Percentiles rank a stretch among this genome's conserved stretches.
Evolutionary conservation across 108 stramenopile genomes (phyloP).

Genomic region (Bacterosira constricta): DNA sequence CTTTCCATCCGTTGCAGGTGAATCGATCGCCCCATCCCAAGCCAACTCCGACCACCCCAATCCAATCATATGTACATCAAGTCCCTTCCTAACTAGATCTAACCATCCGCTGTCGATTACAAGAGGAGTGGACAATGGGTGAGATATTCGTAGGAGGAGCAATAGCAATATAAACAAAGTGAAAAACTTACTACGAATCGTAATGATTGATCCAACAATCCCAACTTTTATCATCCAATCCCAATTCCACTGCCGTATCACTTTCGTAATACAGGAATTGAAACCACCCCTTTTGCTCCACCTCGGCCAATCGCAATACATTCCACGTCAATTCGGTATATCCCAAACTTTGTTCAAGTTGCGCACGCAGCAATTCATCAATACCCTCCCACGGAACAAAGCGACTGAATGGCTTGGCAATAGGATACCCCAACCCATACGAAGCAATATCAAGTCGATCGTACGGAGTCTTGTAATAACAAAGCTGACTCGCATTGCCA

Average conservation of each 20-base stretch:
- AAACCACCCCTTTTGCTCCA: conserved; percentile 3
- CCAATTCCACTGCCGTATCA: not conserved
- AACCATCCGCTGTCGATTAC: too few relatives aligned
- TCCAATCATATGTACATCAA: not conserved
- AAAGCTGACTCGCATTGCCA: conserved; percentile 6
- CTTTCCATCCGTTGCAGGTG: not conserved
- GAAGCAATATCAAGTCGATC: conserved; percentile 15
- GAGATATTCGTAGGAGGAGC: too few relatives aligned
- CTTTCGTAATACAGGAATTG: not conserved
- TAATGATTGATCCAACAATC: conserved; percentile 47
- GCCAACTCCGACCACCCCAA: conserved; percentile 10
- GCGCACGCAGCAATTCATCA: not conserved
- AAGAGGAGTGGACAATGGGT: too few relatives aligned
- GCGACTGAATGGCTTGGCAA: not conserved
- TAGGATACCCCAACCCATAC: not conserved
- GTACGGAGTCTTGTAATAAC: conserved; percentile 19
- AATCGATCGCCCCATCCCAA: conserved; percentile 9
- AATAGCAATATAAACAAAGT: too few relatives aligned
- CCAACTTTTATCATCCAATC: conserved; percentile 17
- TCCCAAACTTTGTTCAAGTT: not conserved
- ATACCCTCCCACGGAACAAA: conserved; percentile 3
- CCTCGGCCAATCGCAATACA: not conserved
- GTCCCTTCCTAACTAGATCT: conserved; percentile 5
- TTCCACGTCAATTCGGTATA: conserved; percentile 24
- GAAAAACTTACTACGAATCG: too few relatives aligned